Evolutionary conservation across 495 filamentous ascomycete species (phyloP), one percentile per base, ranked within the genome.

Genomic region (Penicillium maclennaniae): DNA sequence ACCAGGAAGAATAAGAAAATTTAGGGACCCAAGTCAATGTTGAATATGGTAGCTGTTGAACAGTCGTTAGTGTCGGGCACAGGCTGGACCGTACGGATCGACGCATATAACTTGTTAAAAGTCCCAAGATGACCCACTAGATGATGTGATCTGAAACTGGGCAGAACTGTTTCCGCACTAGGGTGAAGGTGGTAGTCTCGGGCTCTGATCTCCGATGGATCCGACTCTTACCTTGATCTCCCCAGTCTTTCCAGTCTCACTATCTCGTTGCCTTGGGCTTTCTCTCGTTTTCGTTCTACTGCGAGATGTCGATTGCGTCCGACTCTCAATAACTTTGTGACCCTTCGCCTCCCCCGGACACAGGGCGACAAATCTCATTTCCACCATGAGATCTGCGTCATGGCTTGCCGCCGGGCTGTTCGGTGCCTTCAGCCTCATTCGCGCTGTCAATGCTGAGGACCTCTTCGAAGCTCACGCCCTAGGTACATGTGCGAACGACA

Each of bases 401-500:
- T 57, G 54, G 48, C 43, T 56, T 51, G 50, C 51, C 23, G 51
- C 54, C 39, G 54, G 59, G 41, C 40, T 60, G 5, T 36, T 59
- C 16, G 59, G 53, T 23, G 28, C 54, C 43, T 31, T 52, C 21
- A 27, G 40, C 25, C 34, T 85, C 81, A 64, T 93, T 85, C 40
- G 92, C 69, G 36, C 44, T 17, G 59, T 46, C 15, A 34, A n/a
- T 45, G 63, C 63, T 6, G 47, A 42, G 34, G 43, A 51, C 16
- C 36, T 66, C 12, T 21, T 90, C 50, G 67, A 80, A 54, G 86
- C 87, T 23, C 85, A 74, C 46, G 87, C 87, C 21, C 73, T 91
- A 43, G 81, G 79, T 49, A 70, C 83, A 16, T 91, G 87, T 67
- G 83, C 86, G 65, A 72, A 79, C 16, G 78, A 86, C 60, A 83